Percentiles rank a stretch among this genome's conserved stretches.
Evolutionary conservation across 2,329 filamentous ascomycete genomes (phyloP).

Genomic region (Sporothrix brunneoviolacea): DNA sequence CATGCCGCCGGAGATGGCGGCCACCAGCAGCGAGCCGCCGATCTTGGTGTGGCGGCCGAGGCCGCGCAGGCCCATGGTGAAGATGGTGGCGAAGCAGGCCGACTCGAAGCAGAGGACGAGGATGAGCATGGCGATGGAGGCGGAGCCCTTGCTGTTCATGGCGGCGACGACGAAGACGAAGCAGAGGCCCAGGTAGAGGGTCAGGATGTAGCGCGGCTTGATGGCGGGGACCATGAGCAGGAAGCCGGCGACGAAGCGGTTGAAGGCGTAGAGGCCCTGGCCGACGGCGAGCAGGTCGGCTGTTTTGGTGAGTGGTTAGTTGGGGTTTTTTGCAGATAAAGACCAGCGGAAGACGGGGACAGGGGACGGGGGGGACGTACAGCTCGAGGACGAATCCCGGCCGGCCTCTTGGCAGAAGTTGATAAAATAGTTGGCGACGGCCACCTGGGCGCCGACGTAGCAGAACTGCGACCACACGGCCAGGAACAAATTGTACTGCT

Average conservation of each 20-base stretch:
- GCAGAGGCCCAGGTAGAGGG: conserved; percentile 44
- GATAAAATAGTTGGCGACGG: conserved; percentile 49
- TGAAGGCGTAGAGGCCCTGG: conserved; percentile 53
- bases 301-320: conserved; percentile 17
- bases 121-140: conserved; percentile 49
- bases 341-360: background rate
- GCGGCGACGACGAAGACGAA: conserved; percentile 49
- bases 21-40: conserved; percentile 47
- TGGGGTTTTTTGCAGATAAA: background rate
- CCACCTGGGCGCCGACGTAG: conserved; percentile 55
- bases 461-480: conserved; percentile 57
- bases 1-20: conserved; percentile 48
- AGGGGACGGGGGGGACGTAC: conserved; percentile 13
- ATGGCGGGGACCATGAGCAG: conserved; percentile 45
- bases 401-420: conserved; percentile 35
- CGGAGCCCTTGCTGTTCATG: conserved; percentile 44
- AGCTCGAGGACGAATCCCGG: conserved; percentile 16
- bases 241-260: conserved; percentile 49
- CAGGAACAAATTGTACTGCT: conserved; percentile 55
- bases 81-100: conserved; percentile 54
- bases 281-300: conserved; percentile 51
- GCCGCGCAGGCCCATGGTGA: conserved; percentile 50
- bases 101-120: conserved; percentile 51
- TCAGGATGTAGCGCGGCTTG: conserved; percentile 49
- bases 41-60: conserved; percentile 50